Evolutionary conservation across 768 basidiomycete species (phyloP).

Genomic region (Xerocomus potaroensis): DNA sequence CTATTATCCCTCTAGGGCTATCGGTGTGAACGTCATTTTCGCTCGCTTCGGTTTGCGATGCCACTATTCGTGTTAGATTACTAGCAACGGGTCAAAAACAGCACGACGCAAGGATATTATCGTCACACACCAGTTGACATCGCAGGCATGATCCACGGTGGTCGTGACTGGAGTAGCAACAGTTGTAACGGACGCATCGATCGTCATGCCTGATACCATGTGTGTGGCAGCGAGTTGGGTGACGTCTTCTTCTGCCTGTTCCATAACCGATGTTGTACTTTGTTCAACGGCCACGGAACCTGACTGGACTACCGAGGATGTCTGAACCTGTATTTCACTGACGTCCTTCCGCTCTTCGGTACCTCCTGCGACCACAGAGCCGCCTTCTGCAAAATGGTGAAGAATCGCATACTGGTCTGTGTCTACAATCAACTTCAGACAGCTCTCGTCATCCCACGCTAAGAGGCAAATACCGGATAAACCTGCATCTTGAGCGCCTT

Average conservation of each 20-base stretch:
- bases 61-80: neutral
- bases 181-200: neutral
- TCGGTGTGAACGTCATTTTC: neutral
- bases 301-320: neutral
- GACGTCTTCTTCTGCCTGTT: neutral
- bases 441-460: neutral
- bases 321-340: neutral
- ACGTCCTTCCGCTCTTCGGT: neutral
- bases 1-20: neutral
- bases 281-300: neutral
- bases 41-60: neutral
- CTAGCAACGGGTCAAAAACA: neutral
- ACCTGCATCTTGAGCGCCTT: neutral
- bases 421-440: neutral
- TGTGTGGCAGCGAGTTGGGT: neutral
- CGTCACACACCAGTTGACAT: constrained; percentile 5
- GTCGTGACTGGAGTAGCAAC: neutral
- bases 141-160: neutral
- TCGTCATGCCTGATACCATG: neutral
- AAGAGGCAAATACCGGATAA: neutral
- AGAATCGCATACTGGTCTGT: neutral
- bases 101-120: neutral
- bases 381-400: neutral
- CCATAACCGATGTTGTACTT: neutral
- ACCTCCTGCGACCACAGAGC: neutral